Base-by-base conservation (phyloP, 257 asterid species). In the Jaltomata sinuosa region DNA sequence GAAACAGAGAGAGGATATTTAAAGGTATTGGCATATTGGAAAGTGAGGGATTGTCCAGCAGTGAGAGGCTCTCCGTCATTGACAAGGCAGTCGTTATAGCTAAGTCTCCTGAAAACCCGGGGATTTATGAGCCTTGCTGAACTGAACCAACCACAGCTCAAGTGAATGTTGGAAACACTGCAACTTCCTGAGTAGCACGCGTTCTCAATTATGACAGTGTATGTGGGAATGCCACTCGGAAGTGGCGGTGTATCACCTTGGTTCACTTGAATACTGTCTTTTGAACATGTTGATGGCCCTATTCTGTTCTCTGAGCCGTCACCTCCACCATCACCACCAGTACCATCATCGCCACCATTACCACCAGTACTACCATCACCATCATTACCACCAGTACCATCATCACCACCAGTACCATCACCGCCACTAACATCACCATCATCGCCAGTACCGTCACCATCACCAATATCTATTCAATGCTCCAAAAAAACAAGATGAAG, bases 61-160 rank as follows among this genome's bases (percentile, higher is more conserved):
- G 36, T 72, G 27, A 95, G 82, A 0, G 97, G 88, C 34, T 79
- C 50, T 2, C 98, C 98, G 52, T 91, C 87, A 9, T 94, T 94
- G 21, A 94, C 93, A 10, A 95, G 92, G 85, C 98, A 95, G 27
- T 95, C 95, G 0, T 94, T 83, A 57, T 87, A 88, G 1, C 32
- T 59, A 0, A 95, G 5, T 27, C 98, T 67, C 36, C 91, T 84
- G 84, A 95, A 92, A 9, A 91, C 9, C 2, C 6, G 45, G 0
- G 98, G 98, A 42, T 92, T 79, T 1, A 94, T 54, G 55, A 89
- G 61, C 8, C 93, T 80, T 42, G 94, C 97, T 0, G 98, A 89
- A 87, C 96, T 91, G 88, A 91, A 95, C 94, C 92, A 92, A 3
- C 97, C 98, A 80, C 98, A 95, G 54, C 87, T 90, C 31, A 93